phyloP scores from a whole-genome alignment of 805 yeast genomes.

The Wickerhamomyces silvicola region DNA sequence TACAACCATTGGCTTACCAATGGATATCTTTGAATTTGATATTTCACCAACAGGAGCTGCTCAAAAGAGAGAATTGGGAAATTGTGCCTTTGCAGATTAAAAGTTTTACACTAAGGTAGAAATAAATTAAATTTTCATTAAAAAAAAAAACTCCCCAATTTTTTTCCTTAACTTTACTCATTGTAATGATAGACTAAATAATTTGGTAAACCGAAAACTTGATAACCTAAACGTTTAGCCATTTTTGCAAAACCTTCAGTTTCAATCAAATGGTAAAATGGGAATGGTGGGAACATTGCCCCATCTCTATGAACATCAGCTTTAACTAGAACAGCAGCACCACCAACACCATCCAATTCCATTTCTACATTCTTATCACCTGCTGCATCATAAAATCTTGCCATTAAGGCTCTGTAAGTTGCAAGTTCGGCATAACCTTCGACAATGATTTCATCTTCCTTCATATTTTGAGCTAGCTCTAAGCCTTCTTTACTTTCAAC shows the following conservation, averaged over 20 bases:
- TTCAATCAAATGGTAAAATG: conserved; percentile 93
- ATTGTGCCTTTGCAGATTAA: conserved; percentile 37
- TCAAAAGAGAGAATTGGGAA: conserved; percentile 26
- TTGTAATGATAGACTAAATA: conserved; percentile 89
- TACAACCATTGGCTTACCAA: conserved; percentile 44
- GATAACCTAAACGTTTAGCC: conserved; percentile 92
- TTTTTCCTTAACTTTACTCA: too few relatives aligned
- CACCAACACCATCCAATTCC: conserved; percentile 96
- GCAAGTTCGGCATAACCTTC: conserved; percentile 94
- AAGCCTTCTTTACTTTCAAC: conserved; percentile 77
- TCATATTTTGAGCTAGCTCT: conserved; percentile 62
- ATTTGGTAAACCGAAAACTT: conserved; percentile 88
- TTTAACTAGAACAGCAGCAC: conserved; percentile 91
- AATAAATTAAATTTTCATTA: too few relatives aligned
- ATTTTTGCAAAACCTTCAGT: conserved; percentile 98
- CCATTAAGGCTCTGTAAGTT: conserved; percentile 94
- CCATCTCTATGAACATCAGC: conserved; percentile 99
- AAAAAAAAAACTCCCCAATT: too few relatives aligned
- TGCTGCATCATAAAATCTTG: conserved; percentile 64
- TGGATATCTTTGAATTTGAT: conserved; percentile 47
- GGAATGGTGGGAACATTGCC: conserved; percentile 98
- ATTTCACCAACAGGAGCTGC: conserved; percentile 32
- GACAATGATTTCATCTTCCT: conserved; percentile 85
- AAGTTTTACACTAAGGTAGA: too few relatives aligned
- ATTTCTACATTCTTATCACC: conserved; percentile 64